These are phyloP conservation scores for Cutaneotrichosporon sp. DNA, from an alignment of 1,284 basidiomycete species.

Conservation along the genomic window DNA sequence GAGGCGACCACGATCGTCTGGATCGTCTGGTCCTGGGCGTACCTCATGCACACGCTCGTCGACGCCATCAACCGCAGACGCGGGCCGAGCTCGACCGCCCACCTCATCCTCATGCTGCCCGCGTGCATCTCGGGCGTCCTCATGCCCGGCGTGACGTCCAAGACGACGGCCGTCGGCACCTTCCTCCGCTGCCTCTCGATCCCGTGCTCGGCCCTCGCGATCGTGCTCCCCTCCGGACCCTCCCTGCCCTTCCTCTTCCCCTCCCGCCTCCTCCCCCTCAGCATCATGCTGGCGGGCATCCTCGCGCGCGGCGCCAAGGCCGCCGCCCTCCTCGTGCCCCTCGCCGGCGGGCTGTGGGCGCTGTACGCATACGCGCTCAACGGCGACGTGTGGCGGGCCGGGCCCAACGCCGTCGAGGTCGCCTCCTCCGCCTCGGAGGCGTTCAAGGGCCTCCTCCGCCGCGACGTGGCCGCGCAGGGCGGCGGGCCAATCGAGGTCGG, in stretches of 20 bases:
- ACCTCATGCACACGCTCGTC: constrained; percentile 17
- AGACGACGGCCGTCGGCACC: constrained; percentile 8
- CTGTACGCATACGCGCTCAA: constrained; percentile 26
- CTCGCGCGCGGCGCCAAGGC: constrained; percentile 26
- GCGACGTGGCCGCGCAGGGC: background rate
- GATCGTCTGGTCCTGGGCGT: constrained; percentile 24
- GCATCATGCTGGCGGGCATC: constrained; percentile 22
- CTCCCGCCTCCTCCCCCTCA: constrained; percentile 21
- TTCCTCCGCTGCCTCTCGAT: constrained; percentile 19
- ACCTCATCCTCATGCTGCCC: constrained; percentile 24
- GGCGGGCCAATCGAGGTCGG: constrained; percentile 22
- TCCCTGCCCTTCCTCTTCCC: constrained; percentile 22
- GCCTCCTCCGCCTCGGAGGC: background rate
- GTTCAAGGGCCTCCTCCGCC: background rate
- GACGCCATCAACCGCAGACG: constrained; percentile 20
- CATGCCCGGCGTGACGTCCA: constrained; percentile 1
- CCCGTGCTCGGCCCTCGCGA: constrained; percentile 20
- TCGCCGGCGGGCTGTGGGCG: constrained; percentile 18
- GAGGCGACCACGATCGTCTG: constrained; percentile 20
- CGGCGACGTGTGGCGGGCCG: constrained; percentile 24
- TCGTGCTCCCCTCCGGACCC: constrained; percentile 22
- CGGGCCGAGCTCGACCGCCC: constrained; percentile 17
- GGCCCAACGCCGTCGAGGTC: background rate
- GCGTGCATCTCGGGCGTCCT: constrained; percentile 21
- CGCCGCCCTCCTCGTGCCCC: constrained; percentile 23